Evolutionary conservation across 306 rosid genomes (phyloP), one percentile per base, ranked within the genome.

Genomic region (Abrus precatorius): DNA sequence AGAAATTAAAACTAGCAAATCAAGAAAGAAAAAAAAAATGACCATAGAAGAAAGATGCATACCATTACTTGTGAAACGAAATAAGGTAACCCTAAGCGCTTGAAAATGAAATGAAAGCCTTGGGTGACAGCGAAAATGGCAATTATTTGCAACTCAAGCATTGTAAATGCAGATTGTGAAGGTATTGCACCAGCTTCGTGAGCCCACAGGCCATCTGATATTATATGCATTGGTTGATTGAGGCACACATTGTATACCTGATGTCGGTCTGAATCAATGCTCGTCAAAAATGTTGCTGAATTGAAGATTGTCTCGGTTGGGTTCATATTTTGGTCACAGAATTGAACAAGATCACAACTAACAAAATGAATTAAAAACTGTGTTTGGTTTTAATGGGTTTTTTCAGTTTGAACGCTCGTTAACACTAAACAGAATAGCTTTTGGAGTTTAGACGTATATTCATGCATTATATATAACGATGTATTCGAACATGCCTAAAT

Each of bases 51-150:
- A 14, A 9, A 8, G 49, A 36, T 6, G 36, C 56, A 9, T 86
- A 90, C 91, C 80, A 90, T 65, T 14, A 88, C 76, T 66, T 90
- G 91, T 7, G 88, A 67, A 72, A 86, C 12, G 47, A 87, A 45
- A 69, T 33, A 78, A 80, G 97, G 82, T 48, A 84, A 1, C 20
- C 90, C 86, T 0, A 85, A 49, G 3, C 75, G 90, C 69, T 84
- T 85, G 55, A 92, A 82, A 43, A 82, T 0, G 75, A 80, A 62
- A 87, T 90, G 89, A 27, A 67, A 20, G 68, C 52, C 9, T 7
- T 76, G 88, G 0, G 88, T 80, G 53, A 53, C 2, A 2, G 29
- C 2, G 56, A 88, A 85, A 27, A 90, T 78, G 27, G 52, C 0
- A 27, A 75, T 1, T 47, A 90, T 84, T 69, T 86, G 91, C 0